These are phyloP conservation scores for Sanghuangporus baumii DNA, from an alignment of 1,284 basidiomycete genomes.

Conservation along the genomic window DNA sequence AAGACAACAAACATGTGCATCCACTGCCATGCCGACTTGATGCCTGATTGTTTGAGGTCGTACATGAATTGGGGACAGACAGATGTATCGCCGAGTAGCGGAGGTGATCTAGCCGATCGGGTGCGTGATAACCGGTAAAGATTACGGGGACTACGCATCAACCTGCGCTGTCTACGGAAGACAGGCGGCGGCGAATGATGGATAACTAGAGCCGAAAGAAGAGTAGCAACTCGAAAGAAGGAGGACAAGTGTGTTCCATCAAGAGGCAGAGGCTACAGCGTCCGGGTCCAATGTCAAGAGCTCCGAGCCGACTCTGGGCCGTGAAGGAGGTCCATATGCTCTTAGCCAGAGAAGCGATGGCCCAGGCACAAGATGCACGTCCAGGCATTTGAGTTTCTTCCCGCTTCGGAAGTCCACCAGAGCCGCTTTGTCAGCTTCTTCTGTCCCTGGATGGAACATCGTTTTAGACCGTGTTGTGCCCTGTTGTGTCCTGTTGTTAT, in stretches of 20 bases:
- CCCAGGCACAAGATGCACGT: constrained; percentile 4
- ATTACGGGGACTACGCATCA: not conserved
- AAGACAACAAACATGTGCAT: not conserved
- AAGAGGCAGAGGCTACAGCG: not conserved
- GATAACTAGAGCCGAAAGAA: not conserved
- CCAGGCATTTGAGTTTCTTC: not conserved
- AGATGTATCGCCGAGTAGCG: not conserved
- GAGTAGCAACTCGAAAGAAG: not conserved
- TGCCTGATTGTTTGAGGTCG: not conserved
- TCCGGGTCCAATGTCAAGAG: not conserved
- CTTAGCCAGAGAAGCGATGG: not conserved
- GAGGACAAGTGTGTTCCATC: not conserved
- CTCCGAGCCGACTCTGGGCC: not conserved
- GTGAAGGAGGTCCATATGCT: constrained; percentile 2
- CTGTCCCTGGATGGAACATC: not conserved
- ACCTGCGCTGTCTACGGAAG: not conserved
- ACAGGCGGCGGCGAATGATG: not conserved
- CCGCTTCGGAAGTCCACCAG: not conserved
- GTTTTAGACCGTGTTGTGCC: not conserved
- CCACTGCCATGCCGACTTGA: not conserved
- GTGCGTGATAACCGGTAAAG: not conserved
- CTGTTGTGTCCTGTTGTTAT: not conserved
- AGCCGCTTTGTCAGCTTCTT: not conserved
- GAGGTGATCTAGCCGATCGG: not conserved
- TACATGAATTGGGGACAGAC: not conserved